Percentiles rank a stretch among this genome's conserved stretches.
phyloP scores from a whole-genome alignment of 2,329 filamentous ascomycete species.

The Hypoxylon rubiginosum region DNA sequence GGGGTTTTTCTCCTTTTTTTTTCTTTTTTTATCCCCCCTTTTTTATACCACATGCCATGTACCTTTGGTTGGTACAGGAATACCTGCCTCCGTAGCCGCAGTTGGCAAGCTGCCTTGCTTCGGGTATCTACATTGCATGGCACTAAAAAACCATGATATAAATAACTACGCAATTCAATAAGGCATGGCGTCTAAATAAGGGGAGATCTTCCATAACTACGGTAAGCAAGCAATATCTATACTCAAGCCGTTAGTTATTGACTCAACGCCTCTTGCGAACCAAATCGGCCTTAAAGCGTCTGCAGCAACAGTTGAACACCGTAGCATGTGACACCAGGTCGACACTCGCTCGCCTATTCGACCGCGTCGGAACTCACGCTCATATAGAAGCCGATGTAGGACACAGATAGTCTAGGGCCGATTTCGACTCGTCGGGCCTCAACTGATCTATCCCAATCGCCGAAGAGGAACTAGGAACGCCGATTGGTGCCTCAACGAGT shows the following conservation, averaged over 20 bases:
- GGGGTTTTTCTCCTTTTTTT: background rate
- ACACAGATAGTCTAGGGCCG: constrained; percentile 7
- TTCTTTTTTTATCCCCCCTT: background rate
- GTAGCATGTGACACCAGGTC: constrained; percentile 2
- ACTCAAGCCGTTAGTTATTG: background rate
- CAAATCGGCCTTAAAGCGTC: background rate
- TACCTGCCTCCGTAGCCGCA: background rate
- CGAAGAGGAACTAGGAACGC: constrained; percentile 23
- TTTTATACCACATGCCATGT: background rate
- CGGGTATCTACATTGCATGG: background rate
- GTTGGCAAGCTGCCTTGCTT: background rate
- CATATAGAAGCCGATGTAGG: constrained; percentile 24
- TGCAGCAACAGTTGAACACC: constrained; percentile 2
- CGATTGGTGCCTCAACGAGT: constrained; percentile 29
- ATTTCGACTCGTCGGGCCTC: constrained; percentile 22
- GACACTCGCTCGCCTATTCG: constrained; percentile 1
- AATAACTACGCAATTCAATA: background rate
- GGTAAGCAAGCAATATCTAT: background rate
- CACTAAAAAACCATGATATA: background rate
- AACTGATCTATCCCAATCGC: constrained; percentile 14
- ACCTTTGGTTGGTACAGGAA: background rate
- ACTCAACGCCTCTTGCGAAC: background rate
- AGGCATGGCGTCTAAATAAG: background rate
- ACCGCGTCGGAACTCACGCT: constrained; percentile 5
- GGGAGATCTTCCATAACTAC: constrained; percentile 2